These are phyloP conservation scores for Telfairia occidentalis DNA, from an alignment of 331 rosid species.

Conservation along the genomic window DNA sequence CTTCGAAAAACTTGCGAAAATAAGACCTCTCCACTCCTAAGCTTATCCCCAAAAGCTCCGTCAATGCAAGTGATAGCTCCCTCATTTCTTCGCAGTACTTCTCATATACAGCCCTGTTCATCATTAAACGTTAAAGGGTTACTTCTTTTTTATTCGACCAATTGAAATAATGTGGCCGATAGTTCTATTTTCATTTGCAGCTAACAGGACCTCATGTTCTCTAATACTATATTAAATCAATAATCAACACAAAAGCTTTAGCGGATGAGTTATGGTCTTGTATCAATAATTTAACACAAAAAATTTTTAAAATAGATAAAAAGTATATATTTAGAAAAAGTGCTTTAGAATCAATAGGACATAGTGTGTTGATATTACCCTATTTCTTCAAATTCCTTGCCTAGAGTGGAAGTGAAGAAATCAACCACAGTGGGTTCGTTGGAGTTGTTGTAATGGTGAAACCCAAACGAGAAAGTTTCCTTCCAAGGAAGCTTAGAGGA, in stretches of 20 bases:
- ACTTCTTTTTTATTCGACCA: no score
- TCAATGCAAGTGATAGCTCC: not conserved
- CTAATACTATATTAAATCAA: no score
- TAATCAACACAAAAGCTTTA: no score
- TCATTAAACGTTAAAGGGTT: no score
- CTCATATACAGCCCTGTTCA: not conserved
- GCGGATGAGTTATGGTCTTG: no score
- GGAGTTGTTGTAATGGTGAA: not conserved
- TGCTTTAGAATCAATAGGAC: no score
- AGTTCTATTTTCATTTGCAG: no score
- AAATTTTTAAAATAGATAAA: no score
- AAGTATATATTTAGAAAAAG: no score
- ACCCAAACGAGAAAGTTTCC: conserved; percentile 7
- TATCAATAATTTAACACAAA: no score
- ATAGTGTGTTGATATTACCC: conserved; percentile 5
- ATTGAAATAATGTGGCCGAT: no score
- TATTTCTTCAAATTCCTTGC: conserved; percentile 5
- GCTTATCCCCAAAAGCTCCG: conserved; percentile 42
- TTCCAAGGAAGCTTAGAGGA: conserved; percentile 6
- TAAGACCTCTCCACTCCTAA: conserved; percentile 31
- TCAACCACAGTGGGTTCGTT: not conserved
- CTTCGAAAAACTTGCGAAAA: conserved; percentile 32
- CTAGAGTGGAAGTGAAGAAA: not conserved
- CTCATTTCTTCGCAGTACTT: conserved; percentile 9
- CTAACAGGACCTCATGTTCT: no score